phyloP scores from a whole-genome alignment of 352 stramenopile genomes.

The Pythium brassicae region DNA sequence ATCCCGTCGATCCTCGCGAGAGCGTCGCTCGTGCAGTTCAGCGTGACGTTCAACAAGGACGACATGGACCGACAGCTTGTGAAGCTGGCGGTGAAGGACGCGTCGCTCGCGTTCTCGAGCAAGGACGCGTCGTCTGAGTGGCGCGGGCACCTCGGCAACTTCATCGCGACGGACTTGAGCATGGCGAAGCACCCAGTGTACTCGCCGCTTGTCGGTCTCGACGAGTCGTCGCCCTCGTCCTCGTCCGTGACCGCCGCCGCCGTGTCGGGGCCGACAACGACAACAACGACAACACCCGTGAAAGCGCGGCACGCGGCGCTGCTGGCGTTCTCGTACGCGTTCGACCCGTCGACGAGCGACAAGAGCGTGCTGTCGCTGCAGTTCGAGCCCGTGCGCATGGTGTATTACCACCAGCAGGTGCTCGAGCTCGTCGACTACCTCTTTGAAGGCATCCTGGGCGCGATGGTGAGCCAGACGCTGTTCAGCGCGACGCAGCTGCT shows the following conservation, averaged over 20 bases:
- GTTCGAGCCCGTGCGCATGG: constrained; percentile 63
- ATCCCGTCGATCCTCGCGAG: constrained; percentile 31
- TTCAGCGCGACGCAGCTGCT: constrained; percentile 69
- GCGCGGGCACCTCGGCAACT: constrained; percentile 58
- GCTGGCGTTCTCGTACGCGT: constrained; percentile 31
- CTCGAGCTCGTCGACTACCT: constrained; percentile 80
- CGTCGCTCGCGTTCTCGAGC: constrained; percentile 38
- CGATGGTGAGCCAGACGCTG: constrained; percentile 67
- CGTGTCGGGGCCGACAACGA: not conserved
- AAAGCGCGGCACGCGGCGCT: constrained; percentile 14
- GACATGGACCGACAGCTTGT: constrained; percentile 62
- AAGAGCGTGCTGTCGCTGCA: constrained; percentile 44
- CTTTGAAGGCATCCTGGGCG: constrained; percentile 73
- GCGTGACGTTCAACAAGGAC: constrained; percentile 83
- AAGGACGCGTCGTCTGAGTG: constrained; percentile 15
- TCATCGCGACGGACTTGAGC: constrained; percentile 69
- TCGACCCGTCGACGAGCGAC: constrained; percentile 13
- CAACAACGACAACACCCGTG: not conserved
- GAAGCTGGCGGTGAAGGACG: constrained; percentile 51
- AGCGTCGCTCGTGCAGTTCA: constrained; percentile 69
- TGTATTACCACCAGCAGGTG: constrained; percentile 86
- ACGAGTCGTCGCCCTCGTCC: constrained; percentile 22
- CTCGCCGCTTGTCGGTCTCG: constrained; percentile 56
- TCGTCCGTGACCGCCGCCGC: not conserved
- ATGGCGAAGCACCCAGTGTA: constrained; percentile 66